Evolutionary conservation across 2,329 filamentous ascomycete species (phyloP).

Genomic region (Phyllachora maydis): DNA sequence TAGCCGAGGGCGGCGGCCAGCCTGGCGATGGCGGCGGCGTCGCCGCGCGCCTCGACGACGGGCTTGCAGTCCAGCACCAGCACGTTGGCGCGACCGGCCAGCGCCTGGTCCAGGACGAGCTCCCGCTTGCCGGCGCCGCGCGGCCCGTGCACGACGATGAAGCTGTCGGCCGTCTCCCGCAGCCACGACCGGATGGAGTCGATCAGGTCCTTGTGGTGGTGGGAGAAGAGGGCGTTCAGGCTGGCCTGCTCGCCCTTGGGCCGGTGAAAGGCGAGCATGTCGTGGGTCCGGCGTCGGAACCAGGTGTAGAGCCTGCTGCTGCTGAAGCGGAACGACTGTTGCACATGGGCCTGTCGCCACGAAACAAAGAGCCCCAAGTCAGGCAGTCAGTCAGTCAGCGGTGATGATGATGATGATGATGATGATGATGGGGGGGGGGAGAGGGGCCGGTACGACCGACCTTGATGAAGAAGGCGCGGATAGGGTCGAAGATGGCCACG

Average conservation of each 20-base stretch:
- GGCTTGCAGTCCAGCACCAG: slow-evolving; percentile 83
- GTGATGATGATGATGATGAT: too few relatives aligned
- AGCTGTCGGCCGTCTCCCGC: slow-evolving; percentile 73
- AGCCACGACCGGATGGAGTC: slow-evolving; percentile 70
- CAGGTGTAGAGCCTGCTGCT: slow-evolving; percentile 59
- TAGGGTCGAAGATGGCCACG: slow-evolving; percentile 81
- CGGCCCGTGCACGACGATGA: slow-evolving; percentile 84
- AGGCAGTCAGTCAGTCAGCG: background rate
- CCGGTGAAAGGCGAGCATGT: slow-evolving; percentile 37
- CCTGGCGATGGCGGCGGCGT: slow-evolving; percentile 64
- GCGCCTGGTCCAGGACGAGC: slow-evolving; percentile 64
- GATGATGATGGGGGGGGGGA: too few relatives aligned
- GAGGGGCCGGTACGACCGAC: too few relatives aligned
- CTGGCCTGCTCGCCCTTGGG: slow-evolving; percentile 43
- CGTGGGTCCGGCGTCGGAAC: slow-evolving; percentile 54
- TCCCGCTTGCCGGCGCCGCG: slow-evolving; percentile 82
- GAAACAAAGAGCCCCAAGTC: too few relatives aligned
- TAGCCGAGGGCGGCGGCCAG: slow-evolving; percentile 76
- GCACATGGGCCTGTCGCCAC: slow-evolving; percentile 44
- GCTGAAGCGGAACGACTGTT: slow-evolving; percentile 51
- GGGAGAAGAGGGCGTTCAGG: slow-evolving; percentile 70
- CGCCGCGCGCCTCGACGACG: slow-evolving; percentile 76
- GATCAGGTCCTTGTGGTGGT: slow-evolving; percentile 64
- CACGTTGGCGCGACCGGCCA: slow-evolving; percentile 57
- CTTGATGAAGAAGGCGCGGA: slow-evolving; percentile 83